A percentile compares a stretch with the other conserved stretches of the same genome.
Evolutionary conservation across 2,329 filamentous ascomycete genomes (phyloP).

Genomic region (Magnaporthales sp.): DNA sequence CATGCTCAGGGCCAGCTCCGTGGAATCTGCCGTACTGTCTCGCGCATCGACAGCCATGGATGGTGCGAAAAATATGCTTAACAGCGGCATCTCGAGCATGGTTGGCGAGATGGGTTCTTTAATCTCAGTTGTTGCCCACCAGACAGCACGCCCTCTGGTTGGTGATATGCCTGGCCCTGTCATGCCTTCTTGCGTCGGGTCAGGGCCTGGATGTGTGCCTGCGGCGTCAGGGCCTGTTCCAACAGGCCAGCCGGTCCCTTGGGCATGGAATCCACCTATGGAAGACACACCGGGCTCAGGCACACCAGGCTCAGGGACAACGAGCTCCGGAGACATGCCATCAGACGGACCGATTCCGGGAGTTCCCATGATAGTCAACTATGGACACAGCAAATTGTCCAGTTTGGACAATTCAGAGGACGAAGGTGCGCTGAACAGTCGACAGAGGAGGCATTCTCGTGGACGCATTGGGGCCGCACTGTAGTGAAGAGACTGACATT

Average conservation of each 20-base stretch:
- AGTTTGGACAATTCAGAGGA: background rate
- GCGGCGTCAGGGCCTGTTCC: background rate
- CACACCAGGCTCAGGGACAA: background rate
- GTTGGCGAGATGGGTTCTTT: conserved; percentile 5
- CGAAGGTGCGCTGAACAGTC: background rate
- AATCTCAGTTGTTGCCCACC: conserved; percentile 2
- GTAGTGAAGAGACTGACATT: background rate
- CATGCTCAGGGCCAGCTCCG: conserved; percentile 2
- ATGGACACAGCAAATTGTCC: background rate
- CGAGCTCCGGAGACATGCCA: background rate
- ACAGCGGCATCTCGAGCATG: conserved; percentile 2
- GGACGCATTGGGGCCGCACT: background rate
- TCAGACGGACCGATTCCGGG: background rate
- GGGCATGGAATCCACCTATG: background rate
- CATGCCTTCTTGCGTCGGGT: background rate
- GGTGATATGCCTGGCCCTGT: background rate
- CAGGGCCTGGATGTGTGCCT: background rate
- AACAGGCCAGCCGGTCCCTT: background rate
- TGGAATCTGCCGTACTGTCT: conserved; percentile 4
- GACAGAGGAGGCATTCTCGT: background rate
- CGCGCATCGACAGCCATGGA: background rate
- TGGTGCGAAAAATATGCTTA: conserved; percentile 2
- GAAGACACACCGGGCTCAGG: background rate
- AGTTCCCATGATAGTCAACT: background rate
- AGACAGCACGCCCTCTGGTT: background rate